These are phyloP conservation scores for Syzygium malaccense DNA, from an alignment of 441 rosid species.

Conservation along the genomic window DNA sequence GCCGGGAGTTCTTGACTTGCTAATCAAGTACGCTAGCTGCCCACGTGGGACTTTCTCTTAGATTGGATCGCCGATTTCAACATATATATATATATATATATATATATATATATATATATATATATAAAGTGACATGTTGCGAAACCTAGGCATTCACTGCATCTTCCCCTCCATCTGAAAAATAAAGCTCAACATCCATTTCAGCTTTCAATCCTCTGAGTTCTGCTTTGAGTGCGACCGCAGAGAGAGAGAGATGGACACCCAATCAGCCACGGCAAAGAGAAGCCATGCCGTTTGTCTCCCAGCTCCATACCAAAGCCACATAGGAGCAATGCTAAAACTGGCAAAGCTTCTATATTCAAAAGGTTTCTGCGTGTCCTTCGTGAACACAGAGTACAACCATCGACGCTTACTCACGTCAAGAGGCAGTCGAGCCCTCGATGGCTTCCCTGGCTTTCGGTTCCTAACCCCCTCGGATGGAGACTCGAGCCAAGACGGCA, in stretches of 20 bases:
- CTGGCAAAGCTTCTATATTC: conserved; percentile 3
- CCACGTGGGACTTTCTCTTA: no score
- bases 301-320: conserved; percentile 4
- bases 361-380: neutral
- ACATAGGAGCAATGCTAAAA: neutral
- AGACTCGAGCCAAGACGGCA: neutral
- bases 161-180: neutral
- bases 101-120: no score
- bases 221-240: neutral
- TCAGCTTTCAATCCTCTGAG: neutral
- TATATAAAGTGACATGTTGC: neutral
- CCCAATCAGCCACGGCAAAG: neutral
- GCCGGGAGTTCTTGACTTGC: no score
- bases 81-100: no score
- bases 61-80: no score
- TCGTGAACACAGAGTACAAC: conserved; percentile 5
- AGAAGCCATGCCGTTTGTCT: neutral
- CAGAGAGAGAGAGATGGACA: neutral
- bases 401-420: neutral
- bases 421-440: neutral
- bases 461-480: neutral
- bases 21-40: neutral
- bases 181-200: neutral
- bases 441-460: neutral
- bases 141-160: neutral